A percentile compares a stretch with the other conserved stretches of the same genome.
Evolutionary conservation across 2,329 filamentous ascomycete species (phyloP).

Genomic region (Pestalotiopsis sp.): DNA sequence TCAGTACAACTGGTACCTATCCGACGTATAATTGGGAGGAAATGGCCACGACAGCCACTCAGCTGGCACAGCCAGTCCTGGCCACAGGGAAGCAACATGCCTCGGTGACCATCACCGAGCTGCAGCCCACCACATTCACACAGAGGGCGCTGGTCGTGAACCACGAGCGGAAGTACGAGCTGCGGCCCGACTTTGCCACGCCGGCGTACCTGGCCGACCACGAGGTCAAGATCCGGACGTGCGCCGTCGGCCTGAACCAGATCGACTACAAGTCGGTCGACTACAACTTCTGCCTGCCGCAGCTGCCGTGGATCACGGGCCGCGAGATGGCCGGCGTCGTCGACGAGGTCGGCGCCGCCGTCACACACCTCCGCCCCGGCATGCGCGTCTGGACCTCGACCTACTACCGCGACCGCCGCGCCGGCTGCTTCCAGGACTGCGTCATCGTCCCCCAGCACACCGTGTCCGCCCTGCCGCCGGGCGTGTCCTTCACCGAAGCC

Average conservation of each 20-base stretch:
- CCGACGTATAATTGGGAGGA: neutral
- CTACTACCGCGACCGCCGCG: slow-evolving; percentile 9
- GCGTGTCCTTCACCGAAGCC: neutral
- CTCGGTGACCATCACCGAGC: neutral
- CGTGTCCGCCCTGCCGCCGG: neutral
- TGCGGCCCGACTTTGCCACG: neutral
- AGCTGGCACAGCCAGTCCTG: neutral
- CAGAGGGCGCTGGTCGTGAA: slow-evolving; percentile 5
- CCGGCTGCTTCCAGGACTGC: slow-evolving; percentile 8
- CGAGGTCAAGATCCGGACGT: slow-evolving; percentile 9
- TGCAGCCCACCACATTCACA: slow-evolving; percentile 5
- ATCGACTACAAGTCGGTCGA: slow-evolving; percentile 12
- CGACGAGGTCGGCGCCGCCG: slow-evolving; percentile 63
- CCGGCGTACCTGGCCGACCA: slow-evolving; percentile 3
- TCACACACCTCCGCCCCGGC: slow-evolving; percentile 65
- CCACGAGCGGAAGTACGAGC: slow-evolving; percentile 9
- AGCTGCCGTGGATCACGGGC: slow-evolving; percentile 55
- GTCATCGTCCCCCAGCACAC: slow-evolving; percentile 11
- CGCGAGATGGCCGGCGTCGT: slow-evolving; percentile 86
- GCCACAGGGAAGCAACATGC: neutral
- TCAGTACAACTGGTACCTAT: neutral
- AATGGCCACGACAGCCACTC: neutral
- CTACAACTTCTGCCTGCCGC: slow-evolving; percentile 11
- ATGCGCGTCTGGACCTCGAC: slow-evolving; percentile 9
- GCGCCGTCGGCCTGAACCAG: slow-evolving; percentile 10